These are phyloP conservation scores for Alopecurus myosuroides DNA, from an alignment of 176 grass and related monocot genomes.

Conservation along the genomic window DNA sequence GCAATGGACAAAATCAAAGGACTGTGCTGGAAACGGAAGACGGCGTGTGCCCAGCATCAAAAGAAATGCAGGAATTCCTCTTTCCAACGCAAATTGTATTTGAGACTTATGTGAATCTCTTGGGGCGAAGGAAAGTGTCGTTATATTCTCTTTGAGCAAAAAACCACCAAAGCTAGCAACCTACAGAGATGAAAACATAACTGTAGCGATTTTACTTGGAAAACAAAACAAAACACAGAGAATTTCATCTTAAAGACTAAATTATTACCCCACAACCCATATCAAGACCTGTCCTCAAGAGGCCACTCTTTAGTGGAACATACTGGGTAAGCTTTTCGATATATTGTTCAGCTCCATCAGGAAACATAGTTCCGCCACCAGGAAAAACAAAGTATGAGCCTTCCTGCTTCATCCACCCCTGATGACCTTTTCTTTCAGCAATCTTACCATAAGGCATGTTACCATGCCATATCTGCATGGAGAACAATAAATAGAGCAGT, in stretches of 20 bases:
- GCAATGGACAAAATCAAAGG: constrained; percentile 91
- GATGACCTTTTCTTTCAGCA: constrained; percentile 93
- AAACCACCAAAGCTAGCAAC: constrained; percentile 96
- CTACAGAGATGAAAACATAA: constrained; percentile 42
- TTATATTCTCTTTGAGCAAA: constrained; percentile 81
- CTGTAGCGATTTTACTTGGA: neutral
- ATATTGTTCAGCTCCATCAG: constrained; percentile 78
- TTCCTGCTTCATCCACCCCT: constrained; percentile 93
- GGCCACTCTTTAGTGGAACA: constrained; percentile 61
- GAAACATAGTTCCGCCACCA: constrained; percentile 93
- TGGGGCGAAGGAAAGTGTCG: constrained; percentile 89
- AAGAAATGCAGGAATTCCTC: constrained; percentile 91
- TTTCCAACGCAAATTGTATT: constrained; percentile 94
- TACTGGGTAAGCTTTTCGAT: constrained; percentile 63
- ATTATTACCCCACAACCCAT: constrained; percentile 93
- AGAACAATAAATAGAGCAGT: constrained; percentile 7
- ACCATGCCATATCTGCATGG: constrained; percentile 80
- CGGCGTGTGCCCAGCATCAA: constrained; percentile 78
- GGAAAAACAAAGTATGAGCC: constrained; percentile 81
- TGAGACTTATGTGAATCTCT: constrained; percentile 96
- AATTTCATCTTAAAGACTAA: constrained; percentile 7
- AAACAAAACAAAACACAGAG: neutral
- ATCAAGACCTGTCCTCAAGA: constrained; percentile 79
- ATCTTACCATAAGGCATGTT: constrained; percentile 98
- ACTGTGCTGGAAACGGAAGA: constrained; percentile 74